Conservation (phyloP, 768 basidiomycete species). For the Amanita pallidorosea region DNA sequence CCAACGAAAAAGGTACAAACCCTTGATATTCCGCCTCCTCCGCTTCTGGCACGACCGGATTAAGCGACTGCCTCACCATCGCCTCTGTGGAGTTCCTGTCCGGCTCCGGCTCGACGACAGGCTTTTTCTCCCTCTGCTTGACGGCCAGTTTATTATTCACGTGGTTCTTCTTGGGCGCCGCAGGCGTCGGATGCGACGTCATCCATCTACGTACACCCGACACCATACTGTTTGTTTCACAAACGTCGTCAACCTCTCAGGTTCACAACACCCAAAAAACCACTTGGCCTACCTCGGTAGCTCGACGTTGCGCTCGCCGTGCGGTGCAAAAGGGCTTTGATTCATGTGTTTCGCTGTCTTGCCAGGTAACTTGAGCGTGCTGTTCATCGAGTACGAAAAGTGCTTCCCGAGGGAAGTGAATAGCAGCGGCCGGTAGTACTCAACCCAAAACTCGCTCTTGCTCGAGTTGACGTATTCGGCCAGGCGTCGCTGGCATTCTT, state of each 20-base stretch:
- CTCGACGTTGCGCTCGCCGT: slow-evolving; percentile 27
- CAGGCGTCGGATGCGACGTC: slow-evolving; percentile 36
- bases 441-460: slow-evolving; percentile 74
- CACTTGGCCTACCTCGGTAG: slow-evolving; percentile 19
- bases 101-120: slow-evolving; percentile 17
- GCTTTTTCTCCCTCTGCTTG: slow-evolving; percentile 25
- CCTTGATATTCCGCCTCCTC: slow-evolving; percentile 69
- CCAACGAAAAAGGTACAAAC: slow-evolving; percentile 21
- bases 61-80: slow-evolving; percentile 45
- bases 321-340: slow-evolving; percentile 67
- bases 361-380: slow-evolving; percentile 72
- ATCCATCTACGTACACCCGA: slow-evolving; percentile 78
- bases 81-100: slow-evolving; percentile 45
- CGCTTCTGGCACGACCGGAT: slow-evolving; percentile 51
- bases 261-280: background rate
- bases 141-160: slow-evolving; percentile 26
- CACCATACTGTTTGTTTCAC: slow-evolving; percentile 40
- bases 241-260: background rate
- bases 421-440: slow-evolving; percentile 77
- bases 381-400: slow-evolving; percentile 90
- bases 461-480: slow-evolving; percentile 40
- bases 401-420: slow-evolving; percentile 84
- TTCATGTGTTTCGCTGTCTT: slow-evolving; percentile 61
- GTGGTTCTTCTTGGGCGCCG: slow-evolving; percentile 23
- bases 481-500: slow-evolving; percentile 55